phyloP scores from a whole-genome alignment of 129 eudicot species.

The Gnaphalium uliginosum region DNA sequence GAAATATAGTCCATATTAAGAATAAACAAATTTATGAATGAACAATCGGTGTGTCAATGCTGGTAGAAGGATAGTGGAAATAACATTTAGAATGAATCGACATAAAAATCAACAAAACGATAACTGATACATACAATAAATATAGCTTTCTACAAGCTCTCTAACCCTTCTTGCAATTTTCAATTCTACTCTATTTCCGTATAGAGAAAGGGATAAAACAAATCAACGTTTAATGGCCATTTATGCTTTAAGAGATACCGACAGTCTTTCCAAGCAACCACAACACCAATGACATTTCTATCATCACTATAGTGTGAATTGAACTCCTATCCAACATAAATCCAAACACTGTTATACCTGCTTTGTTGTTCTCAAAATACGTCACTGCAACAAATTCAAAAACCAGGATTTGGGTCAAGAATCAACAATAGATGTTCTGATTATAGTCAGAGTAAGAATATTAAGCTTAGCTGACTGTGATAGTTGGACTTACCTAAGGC shows the following conservation, averaged over 20 bases:
- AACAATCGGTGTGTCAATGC: background rate
- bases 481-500: constrained; percentile 62
- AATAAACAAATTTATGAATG: constrained; percentile 22
- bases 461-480: background rate
- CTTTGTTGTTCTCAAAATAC: constrained; percentile 86
- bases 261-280: constrained; percentile 97
- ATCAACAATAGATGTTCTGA: too few relatives aligned
- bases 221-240: background rate
- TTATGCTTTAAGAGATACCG: constrained; percentile 58
- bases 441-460: background rate
- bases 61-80: background rate
- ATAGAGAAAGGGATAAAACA: background rate
- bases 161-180: background rate
- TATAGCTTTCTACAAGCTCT: constrained; percentile 5
- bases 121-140: constrained; percentile 13
- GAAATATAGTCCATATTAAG: background rate
- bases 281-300: constrained; percentile 81
- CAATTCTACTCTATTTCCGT: constrained; percentile 7
- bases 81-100: background rate
- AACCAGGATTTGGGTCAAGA: background rate
- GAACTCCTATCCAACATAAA: constrained; percentile 83
- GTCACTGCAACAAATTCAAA: constrained; percentile 48
- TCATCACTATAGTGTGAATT: constrained; percentile 73
- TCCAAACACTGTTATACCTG: constrained; percentile 87
- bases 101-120: background rate